phyloP scores from a whole-genome alignment of 2,329 filamentous ascomycete species.

The Fusarium udum region DNA sequence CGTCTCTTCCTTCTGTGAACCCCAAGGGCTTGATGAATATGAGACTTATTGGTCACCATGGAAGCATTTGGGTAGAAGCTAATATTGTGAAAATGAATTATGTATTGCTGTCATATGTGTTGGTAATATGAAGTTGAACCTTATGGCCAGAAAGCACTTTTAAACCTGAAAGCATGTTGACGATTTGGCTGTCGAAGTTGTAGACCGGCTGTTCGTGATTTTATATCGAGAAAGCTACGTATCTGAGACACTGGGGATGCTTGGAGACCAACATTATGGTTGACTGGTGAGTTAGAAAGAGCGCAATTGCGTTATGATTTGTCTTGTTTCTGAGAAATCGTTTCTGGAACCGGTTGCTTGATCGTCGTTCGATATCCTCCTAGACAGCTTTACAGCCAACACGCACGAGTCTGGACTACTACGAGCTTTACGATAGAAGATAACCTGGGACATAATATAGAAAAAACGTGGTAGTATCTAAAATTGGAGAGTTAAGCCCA shows the following conservation, averaged over 20 bases:
- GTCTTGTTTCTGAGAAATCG: neutral
- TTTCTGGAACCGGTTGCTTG: neutral
- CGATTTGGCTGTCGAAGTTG: neutral
- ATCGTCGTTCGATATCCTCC: no score
- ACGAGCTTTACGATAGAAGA: fast-evolving
- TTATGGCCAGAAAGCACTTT: neutral
- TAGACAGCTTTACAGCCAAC: neutral
- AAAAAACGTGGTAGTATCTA: neutral
- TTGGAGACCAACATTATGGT: fast-evolving
- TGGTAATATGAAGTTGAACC: neutral
- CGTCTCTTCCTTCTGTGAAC: neutral
- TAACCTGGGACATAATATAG: fast-evolving
- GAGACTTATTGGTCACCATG: neutral
- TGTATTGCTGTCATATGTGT: fast-evolving
- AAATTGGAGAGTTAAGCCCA: neutral
- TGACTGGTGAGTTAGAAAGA: neutral
- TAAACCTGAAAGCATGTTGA: neutral
- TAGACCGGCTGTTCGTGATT: neutral
- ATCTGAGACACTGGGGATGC: neutral
- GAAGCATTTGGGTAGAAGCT: neutral
- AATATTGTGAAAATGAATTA: neutral
- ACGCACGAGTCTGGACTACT: neutral
- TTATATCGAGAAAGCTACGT: no score
- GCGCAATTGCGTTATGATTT: fast-evolving
- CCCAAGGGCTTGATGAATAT: neutral